Conservation (phyloP, 192 early-diverging fungal genomes). For the Umbelopsis sp. region DNA sequence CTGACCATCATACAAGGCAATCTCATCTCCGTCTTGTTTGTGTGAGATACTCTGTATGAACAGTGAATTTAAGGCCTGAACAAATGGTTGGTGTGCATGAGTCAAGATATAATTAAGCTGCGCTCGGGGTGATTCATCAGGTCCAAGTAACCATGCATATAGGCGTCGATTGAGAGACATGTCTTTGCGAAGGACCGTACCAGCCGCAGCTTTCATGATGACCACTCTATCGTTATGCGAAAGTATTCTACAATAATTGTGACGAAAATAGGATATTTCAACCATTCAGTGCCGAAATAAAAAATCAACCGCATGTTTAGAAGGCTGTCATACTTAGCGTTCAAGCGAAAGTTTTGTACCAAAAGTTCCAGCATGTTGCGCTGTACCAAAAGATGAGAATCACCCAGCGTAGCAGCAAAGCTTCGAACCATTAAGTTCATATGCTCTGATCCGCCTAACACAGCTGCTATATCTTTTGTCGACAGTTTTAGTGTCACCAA, state of each 20-base stretch:
- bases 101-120: constrained; percentile 54
- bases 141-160: constrained; percentile 88
- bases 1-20: constrained; percentile 44
- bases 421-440: constrained; percentile 73
- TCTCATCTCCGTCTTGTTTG: neutral
- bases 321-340: constrained; percentile 45
- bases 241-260: constrained; percentile 47
- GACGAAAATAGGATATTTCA: constrained; percentile 5
- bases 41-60: constrained; percentile 29
- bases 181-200: constrained; percentile 85
- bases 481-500: neutral
- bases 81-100: constrained; percentile 52
- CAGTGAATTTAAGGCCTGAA: constrained; percentile 58
- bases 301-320: neutral
- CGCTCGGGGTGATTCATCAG: constrained; percentile 26
- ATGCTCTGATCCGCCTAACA: constrained; percentile 63
- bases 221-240: constrained; percentile 65
- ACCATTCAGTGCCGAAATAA: neutral
- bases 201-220: constrained; percentile 70
- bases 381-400: constrained; percentile 80
- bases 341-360: constrained; percentile 68
- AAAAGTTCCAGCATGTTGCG: constrained; percentile 83
- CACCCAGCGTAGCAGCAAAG: constrained; percentile 69
- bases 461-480: constrained; percentile 59
- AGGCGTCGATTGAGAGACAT: constrained; percentile 92